Base-by-base conservation (phyloP, 768 basidiomycete genomes). In the Leucocoprinus leucothites region DNA sequence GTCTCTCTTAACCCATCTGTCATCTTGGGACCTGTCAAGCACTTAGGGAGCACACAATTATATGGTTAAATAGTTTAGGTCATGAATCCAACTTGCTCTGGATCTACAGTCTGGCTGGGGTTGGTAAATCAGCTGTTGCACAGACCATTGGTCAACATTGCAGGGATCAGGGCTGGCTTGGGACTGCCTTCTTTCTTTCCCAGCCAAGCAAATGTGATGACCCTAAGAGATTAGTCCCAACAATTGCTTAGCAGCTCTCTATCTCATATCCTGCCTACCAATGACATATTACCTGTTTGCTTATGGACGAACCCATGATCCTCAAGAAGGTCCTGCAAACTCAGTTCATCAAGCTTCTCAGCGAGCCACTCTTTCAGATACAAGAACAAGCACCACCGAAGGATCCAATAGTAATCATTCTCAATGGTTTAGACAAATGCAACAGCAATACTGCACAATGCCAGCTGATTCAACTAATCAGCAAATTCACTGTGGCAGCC, bases 101-200 rank as follows among this genome's bases (percentile, higher is more conserved):
- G 51, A 36, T 58, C 16, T 21, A 38, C 6, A 51, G 57, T 14
- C 47, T 47, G 3, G 52, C 57, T 14, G 57, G 57, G 24, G 43
- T 44, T 7, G 57, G 57, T 24, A 58, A 58, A 38, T 49, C 57
- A 5, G 57, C 57, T 14, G 43, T 58, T 5, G 40, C 42, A 1
- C 52, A 53, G 19, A 52, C 57, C 3, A 18, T 58, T 14, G 51
- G 51, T 1, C 51, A 58, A 14, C 14, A 26, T 8, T 52, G 50
- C 35, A 26, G 41, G 21, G 31, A 35, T 22, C 16, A 42, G 9
- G 51, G 57, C 16, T 18, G n/a, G 5, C 34, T 53, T 9, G 57
- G 41, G 19, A 51, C 57, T 11, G 47, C 44, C 18, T 57, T 53
- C 38, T 57, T 52, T 36, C 48, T 57, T 43, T 52, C 51, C 1